A percentile compares a stretch with the other conserved stretches of the same genome.
phyloP scores from a whole-genome alignment of 2,329 filamentous ascomycete species.

The Talaromyces rugulosus region DNA sequence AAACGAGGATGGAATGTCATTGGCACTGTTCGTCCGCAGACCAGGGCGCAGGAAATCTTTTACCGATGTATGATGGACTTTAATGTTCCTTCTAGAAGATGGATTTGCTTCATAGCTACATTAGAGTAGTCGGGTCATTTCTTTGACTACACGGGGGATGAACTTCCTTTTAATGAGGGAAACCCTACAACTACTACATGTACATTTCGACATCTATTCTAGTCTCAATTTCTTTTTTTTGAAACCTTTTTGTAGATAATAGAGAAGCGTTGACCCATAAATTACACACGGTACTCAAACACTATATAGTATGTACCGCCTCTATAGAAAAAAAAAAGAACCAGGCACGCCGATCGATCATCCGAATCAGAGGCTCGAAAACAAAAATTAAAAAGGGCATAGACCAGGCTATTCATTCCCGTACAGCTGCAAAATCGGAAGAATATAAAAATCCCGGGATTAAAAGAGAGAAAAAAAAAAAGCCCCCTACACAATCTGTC shows the following conservation, averaged over 20 bases:
- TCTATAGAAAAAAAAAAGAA: conserved; percentile 13
- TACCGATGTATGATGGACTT: too few species aligned
- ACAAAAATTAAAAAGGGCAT: conserved; percentile 1
- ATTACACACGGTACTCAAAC: not conserved
- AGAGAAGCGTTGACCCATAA: conserved; percentile 1
- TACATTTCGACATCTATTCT: not conserved
- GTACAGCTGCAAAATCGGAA: not conserved
- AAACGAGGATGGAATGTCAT: too few species aligned
- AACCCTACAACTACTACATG: not conserved
- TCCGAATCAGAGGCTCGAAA: conserved; percentile 3
- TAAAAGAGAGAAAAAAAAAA: not conserved
- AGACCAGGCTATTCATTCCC: not conserved
- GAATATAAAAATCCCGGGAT: not conserved
- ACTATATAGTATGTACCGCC: conserved; percentile 12
- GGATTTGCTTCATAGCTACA: too few species aligned
- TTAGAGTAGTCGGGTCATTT: too few species aligned
- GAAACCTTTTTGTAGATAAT: not conserved
- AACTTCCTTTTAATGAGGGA: too few species aligned
- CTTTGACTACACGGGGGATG: too few species aligned
- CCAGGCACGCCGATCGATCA: conserved; percentile 7
- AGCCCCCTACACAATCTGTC: conserved; percentile 54
- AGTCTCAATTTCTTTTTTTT: not conserved
- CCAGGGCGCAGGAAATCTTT: too few species aligned
- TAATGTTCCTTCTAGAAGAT: too few species aligned
- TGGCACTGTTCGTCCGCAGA: too few species aligned